Evolutionary conservation across 129 eudicot genomes (phyloP), one percentile per base, ranked within the genome.

Genomic region (Saussurea involucrata): DNA sequence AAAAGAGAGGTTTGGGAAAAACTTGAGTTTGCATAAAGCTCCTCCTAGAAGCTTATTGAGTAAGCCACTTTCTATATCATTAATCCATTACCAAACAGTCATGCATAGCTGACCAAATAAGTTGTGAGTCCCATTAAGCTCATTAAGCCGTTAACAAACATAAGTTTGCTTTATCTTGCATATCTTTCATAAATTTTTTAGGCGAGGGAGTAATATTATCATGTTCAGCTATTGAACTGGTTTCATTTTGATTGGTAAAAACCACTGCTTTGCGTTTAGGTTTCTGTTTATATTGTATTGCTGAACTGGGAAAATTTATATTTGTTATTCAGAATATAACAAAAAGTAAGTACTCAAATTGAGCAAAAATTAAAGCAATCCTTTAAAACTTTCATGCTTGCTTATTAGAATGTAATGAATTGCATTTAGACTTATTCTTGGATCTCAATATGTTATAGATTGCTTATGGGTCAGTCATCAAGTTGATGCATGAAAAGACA

Each of bases 401-500:
- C 27, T 70, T 63, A 13, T 32, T 65, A 42, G 44, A 64, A 80
- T 3, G 63, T 31, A 32, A 53, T 53, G 36, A n/a, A 31, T 44
- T 79, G 60, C 73, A 65, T 64, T 22, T 34, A 20, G 69, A 36
- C 5, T 31, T 27, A 27, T 44, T 76, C 8, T 66, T 57, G 55
- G 29, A 77, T 72, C 20, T 76, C 15, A 24, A 63, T 69, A 20
- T 34, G 78, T 78, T 71, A 72, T 37, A 95, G 99, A 84, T 95
- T 82, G 88, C 99, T 6, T 95, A 88, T 77, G 99, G 99, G 18
- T 92, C 97, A 11, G 88, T 71, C 29, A 86, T 92, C 88, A 95
- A 95, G 87, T 80, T 95, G 85, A 90, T 92, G 97, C 99, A 95
- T 49, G 99, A 95, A 74, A 92, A 72, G 92, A 90, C 99, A 15